Conservation (phyloP, 495 filamentous ascomycete species). For the Penicillium subrubescens region DNA sequence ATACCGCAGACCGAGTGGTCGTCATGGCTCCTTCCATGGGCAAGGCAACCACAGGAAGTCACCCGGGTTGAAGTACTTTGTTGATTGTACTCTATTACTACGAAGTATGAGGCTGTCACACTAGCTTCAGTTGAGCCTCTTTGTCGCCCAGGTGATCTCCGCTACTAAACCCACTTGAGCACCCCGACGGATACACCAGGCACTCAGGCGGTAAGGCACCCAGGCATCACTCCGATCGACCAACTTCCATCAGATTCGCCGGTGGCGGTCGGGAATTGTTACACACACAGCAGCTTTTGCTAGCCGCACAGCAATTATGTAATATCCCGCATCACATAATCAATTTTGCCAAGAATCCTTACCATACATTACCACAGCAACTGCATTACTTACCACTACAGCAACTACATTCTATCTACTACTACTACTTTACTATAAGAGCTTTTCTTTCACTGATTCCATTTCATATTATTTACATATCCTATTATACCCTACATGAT, state of each 20-base stretch:
- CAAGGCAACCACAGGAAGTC: not conserved
- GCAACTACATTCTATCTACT: too few relatives aligned
- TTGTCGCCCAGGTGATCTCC: not conserved
- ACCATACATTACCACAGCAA: too few relatives aligned
- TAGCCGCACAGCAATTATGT: too few relatives aligned
- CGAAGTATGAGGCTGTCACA: not conserved
- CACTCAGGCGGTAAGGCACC: not conserved
- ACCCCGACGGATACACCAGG: not conserved
- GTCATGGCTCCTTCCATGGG: not conserved
- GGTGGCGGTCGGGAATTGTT: constrained; percentile 35
- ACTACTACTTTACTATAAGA: too few relatives aligned
- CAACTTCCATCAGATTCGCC: constrained; percentile 47
- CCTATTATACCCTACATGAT: too few relatives aligned
- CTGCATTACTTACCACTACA: too few relatives aligned
- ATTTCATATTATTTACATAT: too few relatives aligned
- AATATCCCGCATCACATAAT: too few relatives aligned
- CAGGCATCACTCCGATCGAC: constrained; percentile 38
- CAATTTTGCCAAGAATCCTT: too few relatives aligned
- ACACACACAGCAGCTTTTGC: too few relatives aligned
- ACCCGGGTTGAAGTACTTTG: not conserved
- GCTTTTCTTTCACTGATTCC: too few relatives aligned
- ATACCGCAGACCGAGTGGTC: not conserved
- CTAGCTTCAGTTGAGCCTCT: not conserved
- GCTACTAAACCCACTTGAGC: constrained; percentile 2
- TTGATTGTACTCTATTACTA: not conserved